These are phyloP conservation scores for Botryotinia convoluta DNA, from an alignment of 2,329 filamentous ascomycete genomes.

Conservation along the genomic window DNA sequence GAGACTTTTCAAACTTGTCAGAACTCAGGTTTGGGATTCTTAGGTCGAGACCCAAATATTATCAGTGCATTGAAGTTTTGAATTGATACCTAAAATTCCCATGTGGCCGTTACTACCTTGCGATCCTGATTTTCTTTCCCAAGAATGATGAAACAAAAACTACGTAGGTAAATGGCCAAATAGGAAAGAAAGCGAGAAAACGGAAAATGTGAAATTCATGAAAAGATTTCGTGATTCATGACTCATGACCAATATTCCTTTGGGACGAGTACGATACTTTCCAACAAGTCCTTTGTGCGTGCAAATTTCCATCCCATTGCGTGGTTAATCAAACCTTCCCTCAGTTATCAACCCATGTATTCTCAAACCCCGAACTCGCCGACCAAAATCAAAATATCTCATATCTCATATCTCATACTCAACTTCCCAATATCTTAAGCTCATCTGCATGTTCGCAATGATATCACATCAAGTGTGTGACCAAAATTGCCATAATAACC, in stretches of 20 bases:
- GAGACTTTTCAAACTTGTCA: not conserved
- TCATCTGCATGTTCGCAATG: not conserved
- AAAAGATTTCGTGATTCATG: not conserved
- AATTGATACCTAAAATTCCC: not conserved
- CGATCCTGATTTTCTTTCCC: not conserved
- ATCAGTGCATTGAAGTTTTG: not conserved
- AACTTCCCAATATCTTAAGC: not conserved
- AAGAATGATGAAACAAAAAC: constrained; percentile 6
- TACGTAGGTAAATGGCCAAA: not conserved
- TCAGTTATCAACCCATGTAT: not conserved
- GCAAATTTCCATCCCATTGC: not conserved
- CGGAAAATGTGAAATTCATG: not conserved
- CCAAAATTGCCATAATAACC: not conserved
- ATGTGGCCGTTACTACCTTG: constrained; percentile 7
- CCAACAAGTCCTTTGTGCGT: not conserved
- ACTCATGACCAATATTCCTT: not conserved
- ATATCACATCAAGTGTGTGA: not conserved
- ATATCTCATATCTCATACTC: not conserved
- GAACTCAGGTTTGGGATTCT: not conserved
- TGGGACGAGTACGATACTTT: constrained; percentile 5
- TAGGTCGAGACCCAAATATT: not conserved
- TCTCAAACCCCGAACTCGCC: not conserved
- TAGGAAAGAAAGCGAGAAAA: not conserved
- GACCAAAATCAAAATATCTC: not conserved
- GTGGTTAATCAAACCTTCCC: not conserved